Base-by-base conservation (phyloP, 805 yeast genomes). In the Starmerella khaoyaiensis region DNA sequence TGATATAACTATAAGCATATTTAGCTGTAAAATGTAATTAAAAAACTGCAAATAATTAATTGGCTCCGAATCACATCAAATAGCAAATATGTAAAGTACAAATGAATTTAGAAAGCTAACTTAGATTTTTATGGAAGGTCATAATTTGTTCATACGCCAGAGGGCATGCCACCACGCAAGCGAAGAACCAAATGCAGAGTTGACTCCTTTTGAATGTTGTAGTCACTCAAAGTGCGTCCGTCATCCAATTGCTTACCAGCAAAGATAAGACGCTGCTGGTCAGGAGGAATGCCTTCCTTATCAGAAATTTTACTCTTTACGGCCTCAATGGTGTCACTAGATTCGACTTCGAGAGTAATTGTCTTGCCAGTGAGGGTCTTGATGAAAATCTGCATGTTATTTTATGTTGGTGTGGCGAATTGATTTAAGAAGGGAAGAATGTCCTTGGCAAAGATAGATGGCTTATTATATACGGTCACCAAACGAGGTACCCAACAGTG, bases 291-390 rank as follows among this genome's bases (percentile, higher is more conserved):
- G 57, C 94, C 94, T 64, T 82, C 94, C 72, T 82, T 82, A 67
- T 82, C 94, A 64, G 80, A 93, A 56, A 82, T 82, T 74, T 82
- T 82, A 56, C 86, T 73, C 72, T 82, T 82, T 62, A 82, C 94
- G 57, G 82, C 82, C 69, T 82, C 94, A 61, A 82, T 82, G 54
- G 93, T 82, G 71, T 82, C 94, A 44, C 93, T 80, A 46, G 93
- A 80, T 67, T 82, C 94, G 53, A 82, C 87, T 64, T 77, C 84
- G 47, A 77, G 64, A 53, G 93, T 79, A 62, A 79, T 79, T 49
- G 93, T 63, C 82, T 87, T 87, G 73, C 97, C 97, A 54, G 97
- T 87, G 64, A 90, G 76, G 69, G 98, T 90, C 74, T 87, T 90
- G 71, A 90, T 97, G 72, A 87, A 90, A 74, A 87, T 87, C 74